Evolutionary conservation across 2,329 filamentous ascomycete species (phyloP).

Genomic region (Colletotrichum sp.): DNA sequence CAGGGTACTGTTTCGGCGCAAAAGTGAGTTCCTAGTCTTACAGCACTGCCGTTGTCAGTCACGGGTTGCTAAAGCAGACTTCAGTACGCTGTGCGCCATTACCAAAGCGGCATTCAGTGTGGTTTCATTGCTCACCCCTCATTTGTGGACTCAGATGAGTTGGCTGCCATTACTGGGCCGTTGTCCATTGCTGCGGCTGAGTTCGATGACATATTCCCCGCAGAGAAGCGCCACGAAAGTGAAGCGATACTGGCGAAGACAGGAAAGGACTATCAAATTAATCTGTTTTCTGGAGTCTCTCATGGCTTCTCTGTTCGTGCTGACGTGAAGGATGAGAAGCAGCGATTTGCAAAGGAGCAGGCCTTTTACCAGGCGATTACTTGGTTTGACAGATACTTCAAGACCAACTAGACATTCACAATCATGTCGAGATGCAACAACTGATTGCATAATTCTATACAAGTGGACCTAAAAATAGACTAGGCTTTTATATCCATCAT

Average conservation of each 20-base stretch:
- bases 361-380: not conserved
- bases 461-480: not conserved
- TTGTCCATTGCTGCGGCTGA: not conserved
- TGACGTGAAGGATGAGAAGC: not conserved
- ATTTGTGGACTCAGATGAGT: not conserved
- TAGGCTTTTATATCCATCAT: not conserved
- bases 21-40: not conserved
- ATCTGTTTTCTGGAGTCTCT: not conserved
- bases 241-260: not conserved
- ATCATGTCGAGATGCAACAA: not conserved
- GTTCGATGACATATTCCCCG: not conserved
- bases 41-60: not conserved
- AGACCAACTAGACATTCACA: not conserved
- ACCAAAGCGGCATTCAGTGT: not conserved
- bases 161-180: not conserved
- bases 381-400: constrained; percentile 15
- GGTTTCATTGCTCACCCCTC: not conserved
- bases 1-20: not conserved
- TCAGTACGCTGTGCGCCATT: not conserved
- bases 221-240: not conserved
- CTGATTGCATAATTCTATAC: not conserved
- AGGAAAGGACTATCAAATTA: not conserved
- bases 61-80: not conserved
- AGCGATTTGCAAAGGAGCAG: constrained; percentile 27
- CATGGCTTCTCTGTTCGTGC: not conserved